Evolutionary conservation across 2,329 filamentous ascomycete species (phyloP).

Genomic region (Hypomyces rosellus): DNA sequence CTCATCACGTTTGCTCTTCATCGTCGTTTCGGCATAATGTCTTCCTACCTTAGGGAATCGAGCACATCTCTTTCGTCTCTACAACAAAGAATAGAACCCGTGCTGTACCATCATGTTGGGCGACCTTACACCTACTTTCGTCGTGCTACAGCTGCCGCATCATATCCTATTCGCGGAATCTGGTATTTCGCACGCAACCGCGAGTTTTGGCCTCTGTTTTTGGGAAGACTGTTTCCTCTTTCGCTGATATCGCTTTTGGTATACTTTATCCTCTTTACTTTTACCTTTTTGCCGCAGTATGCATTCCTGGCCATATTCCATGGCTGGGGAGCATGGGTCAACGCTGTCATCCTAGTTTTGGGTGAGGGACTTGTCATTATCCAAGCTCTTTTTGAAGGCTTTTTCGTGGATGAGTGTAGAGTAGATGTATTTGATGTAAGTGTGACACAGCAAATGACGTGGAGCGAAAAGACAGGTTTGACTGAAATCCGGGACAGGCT

Average conservation of each 20-base stretch:
- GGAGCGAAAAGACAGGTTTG: not conserved
- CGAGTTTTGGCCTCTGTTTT: constrained; percentile 77
- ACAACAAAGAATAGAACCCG: constrained; percentile 14
- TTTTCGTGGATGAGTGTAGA: constrained; percentile 72
- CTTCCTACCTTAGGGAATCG: not conserved
- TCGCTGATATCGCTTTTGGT: constrained; percentile 77
- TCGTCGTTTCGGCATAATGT: not conserved
- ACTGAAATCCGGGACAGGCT: constrained; percentile 33
- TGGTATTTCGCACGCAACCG: constrained; percentile 73
- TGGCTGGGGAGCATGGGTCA: constrained; percentile 80
- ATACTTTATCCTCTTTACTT: constrained; percentile 79
- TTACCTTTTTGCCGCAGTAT: constrained; percentile 82
- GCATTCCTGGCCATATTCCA: constrained; percentile 88
- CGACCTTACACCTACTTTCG: constrained; percentile 32
- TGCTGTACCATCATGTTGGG: constrained; percentile 26
- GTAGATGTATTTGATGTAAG: constrained; percentile 80
- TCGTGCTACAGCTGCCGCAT: constrained; percentile 40
- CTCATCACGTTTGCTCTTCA: too few relatives aligned
- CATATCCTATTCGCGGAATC: constrained; percentile 64
- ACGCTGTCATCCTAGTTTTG: constrained; percentile 80
- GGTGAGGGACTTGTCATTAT: constrained; percentile 72
- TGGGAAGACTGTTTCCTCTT: constrained; percentile 70
- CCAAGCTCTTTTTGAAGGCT: constrained; percentile 65
- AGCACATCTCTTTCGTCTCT: constrained; percentile 4
- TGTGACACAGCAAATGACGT: not conserved